Evolutionary conservation across 352 stramenopile species (phyloP).

Genomic region (Phytophthora crassamura): DNA sequence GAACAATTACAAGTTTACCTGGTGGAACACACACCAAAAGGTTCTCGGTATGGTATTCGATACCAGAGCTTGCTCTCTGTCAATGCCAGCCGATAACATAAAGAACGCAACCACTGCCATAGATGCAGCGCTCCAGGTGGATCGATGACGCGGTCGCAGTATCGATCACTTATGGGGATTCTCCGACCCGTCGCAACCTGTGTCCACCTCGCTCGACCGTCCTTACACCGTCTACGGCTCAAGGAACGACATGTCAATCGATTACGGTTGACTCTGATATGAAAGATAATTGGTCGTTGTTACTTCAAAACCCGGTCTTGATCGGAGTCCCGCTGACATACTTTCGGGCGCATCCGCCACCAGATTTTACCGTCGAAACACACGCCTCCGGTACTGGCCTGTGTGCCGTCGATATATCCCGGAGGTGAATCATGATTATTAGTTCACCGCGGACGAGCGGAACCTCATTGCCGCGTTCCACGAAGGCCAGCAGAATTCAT

Average conservation of each 20-base stretch:
- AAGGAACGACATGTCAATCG: background rate
- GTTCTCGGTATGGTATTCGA: background rate
- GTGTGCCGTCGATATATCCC: too few species aligned
- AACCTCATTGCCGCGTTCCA: background rate
- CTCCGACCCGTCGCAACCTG: slow-evolving; percentile 6
- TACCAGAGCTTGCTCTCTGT: background rate
- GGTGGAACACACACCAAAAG: background rate
- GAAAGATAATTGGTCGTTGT: slow-evolving; percentile 1
- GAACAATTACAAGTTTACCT: slow-evolving; percentile 1
- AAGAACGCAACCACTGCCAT: too few species aligned
- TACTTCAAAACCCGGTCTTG: too few species aligned
- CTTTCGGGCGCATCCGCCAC: too few species aligned
- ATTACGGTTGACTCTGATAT: slow-evolving; percentile 1
- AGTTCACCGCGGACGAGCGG: too few species aligned
- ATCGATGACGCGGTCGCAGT: background rate
- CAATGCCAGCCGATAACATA: background rate
- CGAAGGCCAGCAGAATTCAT: background rate
- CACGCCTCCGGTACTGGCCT: too few species aligned
- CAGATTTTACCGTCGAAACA: too few species aligned
- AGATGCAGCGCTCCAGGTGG: too few species aligned
- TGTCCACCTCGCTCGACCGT: background rate
- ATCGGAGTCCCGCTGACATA: too few species aligned
- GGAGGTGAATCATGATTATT: too few species aligned
- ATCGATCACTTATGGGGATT: background rate
- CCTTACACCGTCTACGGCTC: background rate